Percentiles rank a stretch among this genome's conserved stretches.
These are phyloP conservation scores for Penicillium fuscoglaucum DNA, from an alignment of 2,329 filamentous ascomycete genomes.

Conservation along the genomic window DNA sequence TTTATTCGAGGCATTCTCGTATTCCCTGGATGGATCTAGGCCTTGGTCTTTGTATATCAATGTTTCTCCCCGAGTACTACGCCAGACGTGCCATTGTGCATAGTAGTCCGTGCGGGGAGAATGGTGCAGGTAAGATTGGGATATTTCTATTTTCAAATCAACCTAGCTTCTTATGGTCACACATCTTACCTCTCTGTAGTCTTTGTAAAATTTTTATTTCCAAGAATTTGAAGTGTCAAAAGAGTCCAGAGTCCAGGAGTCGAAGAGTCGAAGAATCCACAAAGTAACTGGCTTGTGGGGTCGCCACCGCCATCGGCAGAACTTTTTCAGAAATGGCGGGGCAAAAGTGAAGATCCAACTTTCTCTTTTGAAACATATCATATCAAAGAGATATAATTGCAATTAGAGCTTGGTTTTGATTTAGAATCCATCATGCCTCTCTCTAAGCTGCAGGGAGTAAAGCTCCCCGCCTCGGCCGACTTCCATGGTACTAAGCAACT, in stretches of 20 bases:
- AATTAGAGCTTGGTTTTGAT: not conserved
- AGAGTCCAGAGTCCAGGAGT: not conserved
- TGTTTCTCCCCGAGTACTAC: not conserved
- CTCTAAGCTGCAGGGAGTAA: slow-evolving; percentile 37
- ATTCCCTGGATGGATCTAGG: not conserved
- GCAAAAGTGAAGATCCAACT: slow-evolving; percentile 14
- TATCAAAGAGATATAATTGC: not conserved
- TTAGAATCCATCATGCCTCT: slow-evolving; percentile 29
- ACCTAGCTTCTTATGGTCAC: not conserved
- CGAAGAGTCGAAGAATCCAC: not conserved
- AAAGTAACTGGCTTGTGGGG: slow-evolving; percentile 2
- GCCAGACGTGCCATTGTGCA: not conserved
- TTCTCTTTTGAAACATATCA: slow-evolving; percentile 1
- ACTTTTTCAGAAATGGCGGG: slow-evolving; percentile 31
- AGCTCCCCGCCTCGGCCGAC: slow-evolving; percentile 65
- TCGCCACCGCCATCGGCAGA: slow-evolving; percentile 28
- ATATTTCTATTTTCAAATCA: not conserved
- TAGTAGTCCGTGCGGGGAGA: not conserved
- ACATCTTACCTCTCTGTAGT: not conserved
- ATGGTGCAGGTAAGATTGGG: not conserved
- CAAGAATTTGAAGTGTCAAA: not conserved
- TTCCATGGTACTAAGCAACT: slow-evolving; percentile 52
- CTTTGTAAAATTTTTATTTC: not conserved
- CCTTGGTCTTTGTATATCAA: slow-evolving; percentile 2
- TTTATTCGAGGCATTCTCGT: slow-evolving; percentile 1